A percentile compares a stretch with the other conserved stretches of the same genome.
Conservation (phyloP, 345 rosid species). For the Salix udensis region DNA sequence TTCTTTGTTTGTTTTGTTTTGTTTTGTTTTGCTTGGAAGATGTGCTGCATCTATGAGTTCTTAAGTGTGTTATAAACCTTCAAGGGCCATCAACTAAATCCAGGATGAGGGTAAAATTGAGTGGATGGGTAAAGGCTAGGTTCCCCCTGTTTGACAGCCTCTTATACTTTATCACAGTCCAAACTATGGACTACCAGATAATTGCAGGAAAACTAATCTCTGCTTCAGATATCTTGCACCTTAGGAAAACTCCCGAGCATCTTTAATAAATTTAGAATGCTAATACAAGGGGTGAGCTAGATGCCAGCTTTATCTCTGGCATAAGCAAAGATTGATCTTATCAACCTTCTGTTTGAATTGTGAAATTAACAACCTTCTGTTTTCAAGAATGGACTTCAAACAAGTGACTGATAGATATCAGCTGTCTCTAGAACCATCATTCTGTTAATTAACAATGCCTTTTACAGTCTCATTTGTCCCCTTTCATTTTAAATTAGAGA, state of each 20-base stretch:
- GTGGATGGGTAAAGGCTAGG: background rate
- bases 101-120: background rate
- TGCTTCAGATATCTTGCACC: background rate
- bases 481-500: background rate
- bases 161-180: background rate
- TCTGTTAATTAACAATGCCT: background rate
- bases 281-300: background rate
- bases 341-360: background rate
- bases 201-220: background rate
- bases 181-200: background rate
- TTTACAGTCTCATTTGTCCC: background rate
- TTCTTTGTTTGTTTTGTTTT: background rate
- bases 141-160: background rate
- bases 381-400: slow-evolving; percentile 1
- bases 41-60: background rate
- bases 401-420: background rate
- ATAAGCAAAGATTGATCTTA: background rate
- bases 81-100: background rate
- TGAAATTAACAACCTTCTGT: background rate
- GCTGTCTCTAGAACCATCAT: background rate
- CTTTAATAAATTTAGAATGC: background rate
- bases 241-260: background rate
- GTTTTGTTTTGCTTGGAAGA: background rate
- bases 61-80: background rate
- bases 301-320: background rate